Evolutionary conservation across 2,329 filamentous ascomycete genomes (phyloP).

Genomic region (Sporothrix sp.): DNA sequence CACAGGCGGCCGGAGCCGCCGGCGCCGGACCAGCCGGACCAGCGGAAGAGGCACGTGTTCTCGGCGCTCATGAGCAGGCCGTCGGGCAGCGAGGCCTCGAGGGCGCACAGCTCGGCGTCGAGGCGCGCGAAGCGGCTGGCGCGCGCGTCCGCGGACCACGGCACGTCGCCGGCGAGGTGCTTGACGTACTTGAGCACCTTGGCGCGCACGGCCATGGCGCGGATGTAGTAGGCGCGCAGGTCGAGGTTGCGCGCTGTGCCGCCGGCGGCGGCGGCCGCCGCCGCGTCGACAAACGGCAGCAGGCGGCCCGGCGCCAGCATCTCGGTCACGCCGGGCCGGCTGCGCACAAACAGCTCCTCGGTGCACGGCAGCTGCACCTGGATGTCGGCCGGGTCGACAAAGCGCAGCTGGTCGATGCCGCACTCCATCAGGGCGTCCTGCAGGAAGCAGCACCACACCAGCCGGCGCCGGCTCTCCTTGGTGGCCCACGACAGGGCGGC

Average conservation of each 20-base stretch:
- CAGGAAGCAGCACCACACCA: slow-evolving; percentile 12
- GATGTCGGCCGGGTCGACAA: slow-evolving; percentile 12
- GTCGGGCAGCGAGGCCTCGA: slow-evolving; percentile 6
- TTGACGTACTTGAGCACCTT: slow-evolving; percentile 13
- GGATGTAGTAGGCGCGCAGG: slow-evolving; percentile 11
- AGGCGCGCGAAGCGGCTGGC: slow-evolving; percentile 3
- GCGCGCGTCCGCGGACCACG: slow-evolving; percentile 9
- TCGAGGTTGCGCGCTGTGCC: slow-evolving; percentile 2
- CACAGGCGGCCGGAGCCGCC: slow-evolving; percentile 3
- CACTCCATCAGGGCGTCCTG: slow-evolving; percentile 13
- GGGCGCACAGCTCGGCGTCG: slow-evolving; percentile 5
- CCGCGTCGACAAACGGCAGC: slow-evolving; percentile 5
- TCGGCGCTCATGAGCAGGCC: slow-evolving; percentile 1
- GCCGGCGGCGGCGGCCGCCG: not conserved
- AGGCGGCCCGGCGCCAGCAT: slow-evolving; percentile 10
- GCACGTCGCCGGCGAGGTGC: slow-evolving; percentile 10
- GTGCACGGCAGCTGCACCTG: slow-evolving; percentile 13
- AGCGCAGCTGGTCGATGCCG: slow-evolving; percentile 15
- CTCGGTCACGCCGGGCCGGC: slow-evolving; percentile 7
- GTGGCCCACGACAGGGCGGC: slow-evolving; percentile 6
- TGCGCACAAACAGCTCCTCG: slow-evolving; percentile 11
- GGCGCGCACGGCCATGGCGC: slow-evolving; percentile 10
- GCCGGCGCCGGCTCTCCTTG: slow-evolving; percentile 11
- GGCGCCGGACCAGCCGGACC: slow-evolving; percentile 1
- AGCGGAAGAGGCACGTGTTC: slow-evolving; percentile 8